phyloP scores from a whole-genome alignment of 2,329 filamentous ascomycete species.

The Venturia nashicola region DNA sequence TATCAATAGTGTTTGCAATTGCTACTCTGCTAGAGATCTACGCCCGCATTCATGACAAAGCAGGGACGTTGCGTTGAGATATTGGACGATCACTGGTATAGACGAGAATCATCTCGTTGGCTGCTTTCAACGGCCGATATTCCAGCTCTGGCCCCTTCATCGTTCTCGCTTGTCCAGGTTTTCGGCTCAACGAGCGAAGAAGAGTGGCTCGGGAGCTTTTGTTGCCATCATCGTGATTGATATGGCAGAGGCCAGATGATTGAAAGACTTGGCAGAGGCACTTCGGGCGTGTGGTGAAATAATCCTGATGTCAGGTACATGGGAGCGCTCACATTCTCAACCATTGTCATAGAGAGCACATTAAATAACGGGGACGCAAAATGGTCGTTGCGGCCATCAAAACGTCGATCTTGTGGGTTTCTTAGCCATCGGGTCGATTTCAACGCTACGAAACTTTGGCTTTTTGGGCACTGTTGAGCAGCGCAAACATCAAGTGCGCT shows the following conservation, averaged over 20 bases:
- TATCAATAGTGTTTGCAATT: not conserved
- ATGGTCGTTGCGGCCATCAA: not conserved
- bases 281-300: not conserved
- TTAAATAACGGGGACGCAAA: not conserved
- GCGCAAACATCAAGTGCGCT: no score
- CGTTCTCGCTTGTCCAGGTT: not conserved
- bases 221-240: not conserved
- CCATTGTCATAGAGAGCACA: not conserved
- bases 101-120: not conserved
- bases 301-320: not conserved
- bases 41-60: not conserved
- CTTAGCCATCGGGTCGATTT: not conserved
- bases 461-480: no score
- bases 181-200: not conserved
- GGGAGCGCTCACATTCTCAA: not conserved
- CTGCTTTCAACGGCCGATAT: not conserved
- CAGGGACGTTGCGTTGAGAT: not conserved
- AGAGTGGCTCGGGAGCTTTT: not conserved
- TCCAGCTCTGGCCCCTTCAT: not conserved
- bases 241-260: no score
- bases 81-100: not conserved
- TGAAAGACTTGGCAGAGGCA: not conserved
- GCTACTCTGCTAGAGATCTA: not conserved
- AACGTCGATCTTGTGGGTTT: not conserved
- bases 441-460: no score